A percentile compares a stretch with the other conserved stretches of the same genome.
phyloP scores from a whole-genome alignment of 148 eudicot genomes.

The Rhododendron simsii region DNA sequence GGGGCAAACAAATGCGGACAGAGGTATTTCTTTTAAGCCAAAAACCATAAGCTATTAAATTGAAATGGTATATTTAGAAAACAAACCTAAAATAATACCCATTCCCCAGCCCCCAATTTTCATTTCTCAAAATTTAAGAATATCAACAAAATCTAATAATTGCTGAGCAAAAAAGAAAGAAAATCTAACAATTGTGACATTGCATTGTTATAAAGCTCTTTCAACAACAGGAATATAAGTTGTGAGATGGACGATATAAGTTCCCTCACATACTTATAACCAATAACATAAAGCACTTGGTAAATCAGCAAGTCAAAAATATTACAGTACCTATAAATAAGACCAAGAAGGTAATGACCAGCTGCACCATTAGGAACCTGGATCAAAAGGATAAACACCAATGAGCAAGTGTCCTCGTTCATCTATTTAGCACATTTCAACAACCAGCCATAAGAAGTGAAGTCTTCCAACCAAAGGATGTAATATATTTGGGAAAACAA shows the following conservation, averaged over 20 bases:
- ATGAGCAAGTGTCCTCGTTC: neutral
- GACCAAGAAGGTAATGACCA: slow-evolving; percentile 98
- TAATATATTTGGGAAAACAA: neutral
- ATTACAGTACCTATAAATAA: slow-evolving; percentile 58
- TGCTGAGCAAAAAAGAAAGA: no score
- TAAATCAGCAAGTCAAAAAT: neutral
- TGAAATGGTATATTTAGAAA: no score
- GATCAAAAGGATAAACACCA: slow-evolving; percentile 1
- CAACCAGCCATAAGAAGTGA: slow-evolving; percentile 6
- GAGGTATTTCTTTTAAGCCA: no score
- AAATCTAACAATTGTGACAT: no score
- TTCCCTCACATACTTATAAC: neutral
- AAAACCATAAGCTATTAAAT: no score
- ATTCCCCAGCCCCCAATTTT: no score
- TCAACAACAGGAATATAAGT: neutral
- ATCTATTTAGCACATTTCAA: neutral
- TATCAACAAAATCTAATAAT: no score
- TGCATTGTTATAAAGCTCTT: no score
- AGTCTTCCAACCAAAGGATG: neutral
- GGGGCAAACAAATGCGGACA: no score
- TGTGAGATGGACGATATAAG: neutral
- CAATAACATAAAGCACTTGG: neutral
- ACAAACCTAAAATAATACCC: no score
- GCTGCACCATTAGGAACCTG: slow-evolving; percentile 97
- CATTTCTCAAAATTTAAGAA: no score